Conservation (phyloP, 805 yeast genomes). For the Monosporozyma solicola region DNA sequence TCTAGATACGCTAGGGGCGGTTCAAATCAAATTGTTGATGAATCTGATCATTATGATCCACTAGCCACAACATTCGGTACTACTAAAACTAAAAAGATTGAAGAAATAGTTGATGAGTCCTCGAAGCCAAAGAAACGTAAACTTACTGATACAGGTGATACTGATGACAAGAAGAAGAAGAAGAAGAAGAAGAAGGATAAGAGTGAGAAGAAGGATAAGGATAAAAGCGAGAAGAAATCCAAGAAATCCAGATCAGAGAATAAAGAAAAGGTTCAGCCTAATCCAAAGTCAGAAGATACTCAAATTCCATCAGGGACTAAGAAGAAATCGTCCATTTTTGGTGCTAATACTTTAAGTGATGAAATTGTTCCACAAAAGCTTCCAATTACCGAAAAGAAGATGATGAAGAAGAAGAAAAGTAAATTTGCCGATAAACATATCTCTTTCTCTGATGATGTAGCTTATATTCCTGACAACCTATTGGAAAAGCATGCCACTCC, state of each 20-base stretch:
- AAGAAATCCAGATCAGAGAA: constrained; percentile 4
- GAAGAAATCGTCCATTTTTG: constrained; percentile 28
- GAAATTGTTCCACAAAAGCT: constrained; percentile 4
- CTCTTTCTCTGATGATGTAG: constrained; percentile 16
- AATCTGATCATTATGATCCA: constrained; percentile 4
- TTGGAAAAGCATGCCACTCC: neutral
- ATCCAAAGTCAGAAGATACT: neutral
- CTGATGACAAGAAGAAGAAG: neutral
- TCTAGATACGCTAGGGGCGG: neutral
- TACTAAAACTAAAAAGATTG: neutral
- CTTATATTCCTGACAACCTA: constrained; percentile 5
- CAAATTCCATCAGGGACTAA: constrained; percentile 12
- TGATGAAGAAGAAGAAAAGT: neutral
- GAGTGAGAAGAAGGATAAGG: neutral
- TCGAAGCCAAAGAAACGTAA: neutral
- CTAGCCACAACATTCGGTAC: neutral
- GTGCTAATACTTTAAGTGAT: constrained; percentile 13
- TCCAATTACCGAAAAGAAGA: constrained; percentile 4
- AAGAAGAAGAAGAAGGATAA: constrained; percentile 3
- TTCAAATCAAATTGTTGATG: neutral
- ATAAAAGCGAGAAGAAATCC: constrained; percentile 4
- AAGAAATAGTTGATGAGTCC: neutral
- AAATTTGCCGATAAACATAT: constrained; percentile 11
- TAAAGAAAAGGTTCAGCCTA: neutral
- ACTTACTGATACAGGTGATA: neutral